These are phyloP conservation scores for Sphaerulina musiva DNA, from an alignment of 2,329 filamentous ascomycete species.

Conservation along the genomic window DNA sequence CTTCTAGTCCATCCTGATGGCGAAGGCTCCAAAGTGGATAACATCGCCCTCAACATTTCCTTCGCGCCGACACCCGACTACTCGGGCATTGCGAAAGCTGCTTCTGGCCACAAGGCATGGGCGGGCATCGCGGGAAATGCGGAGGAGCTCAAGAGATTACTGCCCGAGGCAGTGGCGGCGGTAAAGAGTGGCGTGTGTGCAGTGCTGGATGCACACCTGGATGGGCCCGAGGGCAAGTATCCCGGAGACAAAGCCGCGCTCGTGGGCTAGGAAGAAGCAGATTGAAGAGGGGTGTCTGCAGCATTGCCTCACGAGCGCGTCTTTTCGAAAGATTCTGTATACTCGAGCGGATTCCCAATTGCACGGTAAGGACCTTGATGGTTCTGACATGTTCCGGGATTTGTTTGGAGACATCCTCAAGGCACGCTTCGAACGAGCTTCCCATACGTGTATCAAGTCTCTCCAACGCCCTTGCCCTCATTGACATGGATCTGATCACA, in stretches of 20 bases:
- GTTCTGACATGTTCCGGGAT: too few species aligned
- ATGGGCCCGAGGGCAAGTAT: conserved; percentile 52
- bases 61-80: conserved; percentile 63
- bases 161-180: conserved; percentile 53
- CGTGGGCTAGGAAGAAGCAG: conserved; percentile 7
- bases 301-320: background rate
- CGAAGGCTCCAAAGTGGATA: conserved; percentile 54
- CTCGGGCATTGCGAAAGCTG: conserved; percentile 60
- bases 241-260: conserved; percentile 33
- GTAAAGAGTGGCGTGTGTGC: conserved; percentile 54
- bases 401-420: too few species aligned
- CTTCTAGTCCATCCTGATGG: conserved; percentile 61
- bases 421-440: too few species aligned
- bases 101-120: conserved; percentile 56
- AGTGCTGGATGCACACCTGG: conserved; percentile 56
- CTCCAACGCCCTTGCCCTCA: too few species aligned
- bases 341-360: background rate
- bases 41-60: conserved; percentile 60
- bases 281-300: background rate
- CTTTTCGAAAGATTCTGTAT: background rate
- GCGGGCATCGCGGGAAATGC: conserved; percentile 53
- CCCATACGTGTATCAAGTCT: too few species aligned
- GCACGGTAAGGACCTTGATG: too few species aligned
- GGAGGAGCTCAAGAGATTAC: conserved; percentile 47
- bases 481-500: too few species aligned